These are phyloP conservation scores for Fusarium sp. DNA, from an alignment of 2,329 filamentous ascomycete genomes.

Conservation along the genomic window DNA sequence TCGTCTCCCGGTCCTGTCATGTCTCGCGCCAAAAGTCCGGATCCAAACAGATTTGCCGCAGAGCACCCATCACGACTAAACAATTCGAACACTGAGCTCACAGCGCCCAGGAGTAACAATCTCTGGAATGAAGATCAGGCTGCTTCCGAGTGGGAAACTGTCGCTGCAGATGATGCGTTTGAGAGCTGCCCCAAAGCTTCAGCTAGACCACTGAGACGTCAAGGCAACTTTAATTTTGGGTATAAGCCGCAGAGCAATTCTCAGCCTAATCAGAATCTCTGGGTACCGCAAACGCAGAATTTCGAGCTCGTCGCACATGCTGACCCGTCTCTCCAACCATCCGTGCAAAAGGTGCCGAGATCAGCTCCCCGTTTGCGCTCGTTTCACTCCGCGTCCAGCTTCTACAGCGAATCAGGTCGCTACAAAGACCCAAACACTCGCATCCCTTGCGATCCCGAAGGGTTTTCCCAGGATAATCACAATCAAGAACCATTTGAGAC, in stretches of 20 bases:
- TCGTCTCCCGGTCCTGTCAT: conserved; percentile 12
- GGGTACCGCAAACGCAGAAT: conserved; percentile 15
- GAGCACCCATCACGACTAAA: conserved; percentile 22
- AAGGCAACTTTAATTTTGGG: conserved; percentile 30
- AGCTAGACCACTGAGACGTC: conserved; percentile 9
- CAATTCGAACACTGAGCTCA: background rate
- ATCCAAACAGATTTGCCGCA: conserved; percentile 26
- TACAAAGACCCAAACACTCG: conserved; percentile 1
- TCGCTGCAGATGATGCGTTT: conserved; percentile 43
- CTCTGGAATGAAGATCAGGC: conserved; percentile 32
- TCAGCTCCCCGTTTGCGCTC: conserved; percentile 35
- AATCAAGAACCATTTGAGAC: conserved; percentile 24
- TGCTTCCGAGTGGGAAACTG: conserved; percentile 48
- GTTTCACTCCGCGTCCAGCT: conserved; percentile 45
- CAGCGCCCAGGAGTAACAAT: background rate
- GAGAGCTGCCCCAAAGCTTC: conserved; percentile 16
- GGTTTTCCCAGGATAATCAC: background rate
- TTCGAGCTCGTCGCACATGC: conserved; percentile 24
- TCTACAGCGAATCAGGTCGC: conserved; percentile 36
- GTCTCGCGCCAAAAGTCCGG: conserved; percentile 7
- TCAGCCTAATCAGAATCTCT: background rate
- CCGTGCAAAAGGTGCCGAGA: conserved; percentile 16
- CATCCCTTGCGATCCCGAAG: background rate
- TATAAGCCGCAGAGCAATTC: conserved; percentile 17
- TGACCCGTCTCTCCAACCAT: conserved; percentile 15